A percentile compares a stretch with the other conserved stretches of the same genome.
These are phyloP conservation scores for Microbotryum violaceum DNA, from an alignment of 1,284 basidiomycete species.

Conservation along the genomic window DNA sequence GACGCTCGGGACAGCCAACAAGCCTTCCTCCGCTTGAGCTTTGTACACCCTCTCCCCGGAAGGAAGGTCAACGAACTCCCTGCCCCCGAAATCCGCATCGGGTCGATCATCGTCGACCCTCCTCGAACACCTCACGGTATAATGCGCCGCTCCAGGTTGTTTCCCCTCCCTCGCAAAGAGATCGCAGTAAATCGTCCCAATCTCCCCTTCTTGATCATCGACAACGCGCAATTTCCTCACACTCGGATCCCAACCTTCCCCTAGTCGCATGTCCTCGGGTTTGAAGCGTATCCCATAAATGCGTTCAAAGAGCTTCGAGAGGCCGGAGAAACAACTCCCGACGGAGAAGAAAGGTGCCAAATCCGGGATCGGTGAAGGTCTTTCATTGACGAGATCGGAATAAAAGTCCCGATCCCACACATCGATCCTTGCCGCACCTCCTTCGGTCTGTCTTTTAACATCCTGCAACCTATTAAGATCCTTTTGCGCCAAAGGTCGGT, in stretches of 20 bases:
- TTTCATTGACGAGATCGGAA: constrained; percentile 14
- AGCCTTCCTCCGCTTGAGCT: constrained; percentile 31
- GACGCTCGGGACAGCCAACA: constrained; percentile 28
- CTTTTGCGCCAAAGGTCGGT: constrained; percentile 60
- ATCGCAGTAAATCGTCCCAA: constrained; percentile 93
- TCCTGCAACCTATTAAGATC: constrained; percentile 64
- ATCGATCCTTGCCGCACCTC: constrained; percentile 48
- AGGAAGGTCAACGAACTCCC: constrained; percentile 40
- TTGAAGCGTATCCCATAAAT: constrained; percentile 82
- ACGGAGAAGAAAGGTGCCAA: constrained; percentile 61
- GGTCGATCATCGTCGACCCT: constrained; percentile 84
- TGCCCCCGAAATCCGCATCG: constrained; percentile 51
- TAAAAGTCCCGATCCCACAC: constrained; percentile 93
- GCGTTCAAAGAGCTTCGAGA: constrained; percentile 72
- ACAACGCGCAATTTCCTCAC: constrained; percentile 89
- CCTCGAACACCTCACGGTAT: constrained; percentile 90
- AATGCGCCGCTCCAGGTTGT: constrained; percentile 86
- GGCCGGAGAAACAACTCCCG: constrained; percentile 75
- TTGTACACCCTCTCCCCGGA: constrained; percentile 36
- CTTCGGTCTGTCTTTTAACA: constrained; percentile 61
- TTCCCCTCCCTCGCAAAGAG: constrained; percentile 80
- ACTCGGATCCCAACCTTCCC: constrained; percentile 76
- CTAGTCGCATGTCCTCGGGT: constrained; percentile 58
- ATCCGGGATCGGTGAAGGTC: constrained; percentile 44
- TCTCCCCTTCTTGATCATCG: constrained; percentile 71